Evolutionary conservation across 441 rosid species (phyloP).

Genomic region (Jatropha podagrica): DNA sequence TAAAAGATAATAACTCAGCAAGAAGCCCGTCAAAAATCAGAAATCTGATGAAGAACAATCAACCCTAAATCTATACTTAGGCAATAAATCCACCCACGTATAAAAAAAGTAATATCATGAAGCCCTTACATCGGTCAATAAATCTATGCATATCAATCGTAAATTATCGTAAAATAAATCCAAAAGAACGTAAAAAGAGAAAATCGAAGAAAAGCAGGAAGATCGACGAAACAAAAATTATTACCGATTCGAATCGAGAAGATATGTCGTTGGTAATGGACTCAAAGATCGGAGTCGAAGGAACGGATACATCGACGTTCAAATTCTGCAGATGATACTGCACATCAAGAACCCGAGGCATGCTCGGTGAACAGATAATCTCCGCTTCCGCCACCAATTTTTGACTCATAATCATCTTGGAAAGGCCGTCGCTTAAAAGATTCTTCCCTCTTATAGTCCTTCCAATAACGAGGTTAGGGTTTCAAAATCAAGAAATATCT

Average conservation of each 20-base stretch:
- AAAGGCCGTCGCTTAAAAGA: slow-evolving; percentile 2
- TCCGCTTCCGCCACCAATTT: slow-evolving; percentile 59
- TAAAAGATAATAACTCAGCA: neutral
- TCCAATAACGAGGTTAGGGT: neutral
- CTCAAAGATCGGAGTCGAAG: slow-evolving; percentile 39
- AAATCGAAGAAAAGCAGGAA: neutral
- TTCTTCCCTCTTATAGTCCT: neutral
- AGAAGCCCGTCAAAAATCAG: neutral
- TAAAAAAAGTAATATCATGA: too few relatives aligned
- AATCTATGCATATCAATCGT: neutral
- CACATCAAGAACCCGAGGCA: slow-evolving; percentile 48
- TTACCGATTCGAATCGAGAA: slow-evolving; percentile 41
- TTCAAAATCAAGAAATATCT: neutral
- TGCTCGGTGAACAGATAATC: slow-evolving; percentile 27
- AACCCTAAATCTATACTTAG: slow-evolving; percentile 3
- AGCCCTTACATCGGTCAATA: neutral
- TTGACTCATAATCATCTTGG: slow-evolving; percentile 44
- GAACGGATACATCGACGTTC: slow-evolving; percentile 38
- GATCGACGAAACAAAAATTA: neutral
- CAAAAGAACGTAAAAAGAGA: neutral
- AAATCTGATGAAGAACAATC: neutral
- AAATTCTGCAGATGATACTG: slow-evolving; percentile 49
- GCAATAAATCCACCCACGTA: neutral
- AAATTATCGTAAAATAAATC: neutral
- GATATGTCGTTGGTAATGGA: slow-evolving; percentile 39